Percentiles rank a stretch among this genome's conserved stretches.
These are phyloP conservation scores for Geranium rotundifolium DNA, from an alignment of 345 rosid genomes.

Conservation along the genomic window DNA sequence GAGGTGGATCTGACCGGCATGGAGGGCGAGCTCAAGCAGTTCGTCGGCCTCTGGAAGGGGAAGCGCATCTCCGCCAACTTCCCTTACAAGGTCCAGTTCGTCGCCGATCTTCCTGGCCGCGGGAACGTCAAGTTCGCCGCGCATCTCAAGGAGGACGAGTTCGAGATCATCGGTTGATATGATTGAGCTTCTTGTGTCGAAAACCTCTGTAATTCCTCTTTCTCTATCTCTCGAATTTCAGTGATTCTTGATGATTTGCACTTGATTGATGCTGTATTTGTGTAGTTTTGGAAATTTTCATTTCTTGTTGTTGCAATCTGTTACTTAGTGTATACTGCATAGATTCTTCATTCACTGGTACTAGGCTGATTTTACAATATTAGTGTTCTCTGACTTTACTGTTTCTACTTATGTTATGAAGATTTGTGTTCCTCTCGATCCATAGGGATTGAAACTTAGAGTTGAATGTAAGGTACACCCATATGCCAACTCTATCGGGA, in stretches of 20 bases:
- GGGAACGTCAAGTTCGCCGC: conserved; percentile 75
- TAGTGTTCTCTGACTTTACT: neutral
- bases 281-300: neutral
- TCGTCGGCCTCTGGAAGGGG: conserved; percentile 63
- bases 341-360: too few relatives aligned
- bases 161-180: conserved; percentile 29
- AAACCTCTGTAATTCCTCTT: neutral
- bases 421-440: neutral
- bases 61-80: conserved; percentile 73
- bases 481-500: neutral
- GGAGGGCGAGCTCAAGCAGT: conserved; percentile 74
- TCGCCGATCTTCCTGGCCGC: conserved; percentile 46
- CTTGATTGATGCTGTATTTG: neutral
- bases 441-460: neutral
- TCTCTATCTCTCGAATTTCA: neutral
- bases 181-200: neutral
- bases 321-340: too few relatives aligned
- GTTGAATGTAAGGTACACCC: neutral
- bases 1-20: conserved; percentile 65
- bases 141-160: conserved; percentile 83
- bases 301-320: neutral
- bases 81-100: conserved; percentile 73
- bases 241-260: neutral
- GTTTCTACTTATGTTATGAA: neutral
- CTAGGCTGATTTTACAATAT: too few relatives aligned